These are phyloP conservation scores for Beauveria brongniartii DNA, from an alignment of 2,329 filamentous ascomycete species.

Conservation along the genomic window DNA sequence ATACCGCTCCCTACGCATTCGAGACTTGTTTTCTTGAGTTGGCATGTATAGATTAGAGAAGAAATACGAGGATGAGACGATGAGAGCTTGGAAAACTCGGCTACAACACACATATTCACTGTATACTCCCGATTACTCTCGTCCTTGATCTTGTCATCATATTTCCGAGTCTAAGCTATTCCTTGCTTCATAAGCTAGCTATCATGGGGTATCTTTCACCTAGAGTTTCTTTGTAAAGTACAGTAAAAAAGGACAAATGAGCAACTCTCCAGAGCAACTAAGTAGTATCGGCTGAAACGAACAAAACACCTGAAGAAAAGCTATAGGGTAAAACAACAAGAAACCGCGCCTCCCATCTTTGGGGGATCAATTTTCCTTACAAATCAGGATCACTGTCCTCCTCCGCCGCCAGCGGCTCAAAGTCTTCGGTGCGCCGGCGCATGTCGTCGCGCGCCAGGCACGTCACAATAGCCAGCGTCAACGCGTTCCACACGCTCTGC, in stretches of 20 bases:
- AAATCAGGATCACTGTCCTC: slow-evolving; percentile 32
- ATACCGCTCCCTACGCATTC: slow-evolving; percentile 3
- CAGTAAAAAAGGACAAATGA: neutral
- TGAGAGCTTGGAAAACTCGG: neutral
- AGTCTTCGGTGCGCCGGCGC: slow-evolving; percentile 25
- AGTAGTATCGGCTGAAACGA: neutral
- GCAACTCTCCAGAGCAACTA: neutral
- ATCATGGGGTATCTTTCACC: neutral
- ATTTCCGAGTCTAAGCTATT: neutral
- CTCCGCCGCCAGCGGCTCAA: slow-evolving; percentile 22
- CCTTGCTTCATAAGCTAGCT: neutral
- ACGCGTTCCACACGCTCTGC: slow-evolving; percentile 37
- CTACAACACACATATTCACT: neutral
- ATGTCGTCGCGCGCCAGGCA: slow-evolving; percentile 34
- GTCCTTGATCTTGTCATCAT: neutral
- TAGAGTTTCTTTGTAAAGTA: neutral
- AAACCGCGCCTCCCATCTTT: too few species aligned
- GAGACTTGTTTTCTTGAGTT: slow-evolving; percentile 5
- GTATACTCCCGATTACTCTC: neutral
- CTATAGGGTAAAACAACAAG: neutral
- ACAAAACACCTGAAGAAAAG: neutral
- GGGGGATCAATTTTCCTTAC: slow-evolving; percentile 12
- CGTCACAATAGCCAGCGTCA: slow-evolving; percentile 32
- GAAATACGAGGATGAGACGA: neutral
- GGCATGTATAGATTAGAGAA: neutral